These are phyloP conservation scores for Jaminaea rosea DNA, from an alignment of 1,284 basidiomycete species.

Conservation along the genomic window DNA sequence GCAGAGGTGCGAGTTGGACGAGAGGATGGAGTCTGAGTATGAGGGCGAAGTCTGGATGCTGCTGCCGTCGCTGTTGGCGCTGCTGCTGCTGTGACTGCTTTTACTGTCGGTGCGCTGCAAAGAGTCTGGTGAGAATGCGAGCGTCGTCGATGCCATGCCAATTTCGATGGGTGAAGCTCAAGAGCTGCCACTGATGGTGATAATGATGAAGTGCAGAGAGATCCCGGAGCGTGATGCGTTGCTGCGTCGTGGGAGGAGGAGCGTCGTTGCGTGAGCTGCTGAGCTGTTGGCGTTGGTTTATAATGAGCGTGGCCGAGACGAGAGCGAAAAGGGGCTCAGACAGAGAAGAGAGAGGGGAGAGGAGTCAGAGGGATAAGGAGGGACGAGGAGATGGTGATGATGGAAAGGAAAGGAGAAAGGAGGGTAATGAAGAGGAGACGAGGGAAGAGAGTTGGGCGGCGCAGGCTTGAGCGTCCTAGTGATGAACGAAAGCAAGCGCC, in stretches of 20 bases:
- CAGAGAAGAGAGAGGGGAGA: background rate
- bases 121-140: background rate
- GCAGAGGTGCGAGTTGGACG: conserved; percentile 18
- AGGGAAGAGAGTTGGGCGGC: background rate
- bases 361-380: background rate
- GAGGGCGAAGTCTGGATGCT: conserved; percentile 23
- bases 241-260: too few relatives aligned
- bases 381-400: background rate
- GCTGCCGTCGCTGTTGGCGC: background rate
- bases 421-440: background rate
- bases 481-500: background rate
- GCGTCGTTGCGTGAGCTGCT: too few relatives aligned
- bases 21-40: conserved; percentile 21
- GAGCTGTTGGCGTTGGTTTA: background rate
- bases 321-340: background rate
- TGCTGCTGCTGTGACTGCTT: background rate
- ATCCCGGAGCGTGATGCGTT: background rate
- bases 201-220: background rate
- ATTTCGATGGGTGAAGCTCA: too few relatives aligned
- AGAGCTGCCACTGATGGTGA: too few relatives aligned
- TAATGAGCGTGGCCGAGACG: background rate
- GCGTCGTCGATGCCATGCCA: too few relatives aligned
- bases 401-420: background rate
- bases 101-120: background rate
- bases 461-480: background rate